phyloP scores from a whole-genome alignment of 176 grass and related monocot genomes.

The Chloris gayana region DNA sequence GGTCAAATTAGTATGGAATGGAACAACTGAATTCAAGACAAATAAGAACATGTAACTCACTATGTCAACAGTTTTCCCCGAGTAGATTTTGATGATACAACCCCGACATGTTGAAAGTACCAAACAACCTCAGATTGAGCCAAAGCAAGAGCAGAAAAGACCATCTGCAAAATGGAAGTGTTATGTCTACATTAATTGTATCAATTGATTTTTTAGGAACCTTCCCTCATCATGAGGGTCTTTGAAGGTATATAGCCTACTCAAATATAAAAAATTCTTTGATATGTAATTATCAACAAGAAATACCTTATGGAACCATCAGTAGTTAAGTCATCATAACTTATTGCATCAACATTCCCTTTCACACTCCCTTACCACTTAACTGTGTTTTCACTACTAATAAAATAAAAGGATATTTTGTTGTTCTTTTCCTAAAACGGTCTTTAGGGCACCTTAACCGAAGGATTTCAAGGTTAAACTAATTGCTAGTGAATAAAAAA shows the following conservation, averaged over 20 bases:
- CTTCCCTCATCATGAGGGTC: neutral
- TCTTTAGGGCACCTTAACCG: neutral
- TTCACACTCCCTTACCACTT: slow-evolving; percentile 6
- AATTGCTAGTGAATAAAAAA: neutral
- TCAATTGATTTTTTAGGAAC: slow-evolving; percentile 15
- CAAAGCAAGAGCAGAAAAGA: slow-evolving; percentile 97
- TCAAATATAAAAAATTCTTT: neutral
- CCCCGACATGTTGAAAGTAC: slow-evolving; percentile 95
- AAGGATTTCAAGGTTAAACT: neutral
- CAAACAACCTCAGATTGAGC: slow-evolving; percentile 92
- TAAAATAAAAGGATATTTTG: slow-evolving; percentile 3
- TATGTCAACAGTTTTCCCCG: slow-evolving; percentile 86
- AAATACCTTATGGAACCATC: neutral
- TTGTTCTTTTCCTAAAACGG: neutral
- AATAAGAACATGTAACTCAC: slow-evolving; percentile 56
- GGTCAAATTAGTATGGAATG: slow-evolving; percentile 29
- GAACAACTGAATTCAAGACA: slow-evolving; percentile 25
- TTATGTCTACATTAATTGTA: slow-evolving; percentile 8
- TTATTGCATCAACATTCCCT: neutral
- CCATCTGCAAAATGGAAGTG: slow-evolving; percentile 70
- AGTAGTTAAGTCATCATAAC: neutral
- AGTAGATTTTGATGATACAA: slow-evolving; percentile 82
- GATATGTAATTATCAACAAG: neutral
- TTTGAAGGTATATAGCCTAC: neutral
- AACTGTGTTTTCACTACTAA: neutral